Base-by-base conservation (phyloP, 805 yeast species). In the Saccharomyces kudriavzevii region DNA sequence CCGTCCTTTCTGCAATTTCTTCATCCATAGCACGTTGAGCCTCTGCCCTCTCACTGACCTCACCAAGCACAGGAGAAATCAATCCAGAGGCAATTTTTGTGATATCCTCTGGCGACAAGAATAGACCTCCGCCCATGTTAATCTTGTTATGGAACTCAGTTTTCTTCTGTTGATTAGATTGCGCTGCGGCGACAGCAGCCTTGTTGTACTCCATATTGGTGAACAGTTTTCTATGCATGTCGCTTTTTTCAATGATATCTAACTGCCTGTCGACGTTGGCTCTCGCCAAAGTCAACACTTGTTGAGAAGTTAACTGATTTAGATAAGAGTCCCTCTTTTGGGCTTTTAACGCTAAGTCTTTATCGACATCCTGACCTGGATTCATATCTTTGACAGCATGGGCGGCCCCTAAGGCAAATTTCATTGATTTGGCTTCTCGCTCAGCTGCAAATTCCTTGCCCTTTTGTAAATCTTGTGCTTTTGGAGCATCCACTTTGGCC, bases 121-220 rank as follows among this genome's bases (percentile, higher is more conserved):
- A 80, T 54, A 87, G 76, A 2, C 97, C 97, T 57, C 96, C 96
- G 56, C 99, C 99, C 57, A 92, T 72, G 64, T 89, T 77, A 61
- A 89, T 74, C 67, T 84, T 80, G 58, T 83, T 82, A 50, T 61
- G 66, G 57, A 73, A 66, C 56, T 65, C 64, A 50, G 78, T 64
- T 63, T 92, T 78, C 65, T 80, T 82, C 49, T 79, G 80, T 48
- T 79, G 74, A 62, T 82, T 82, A 57, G 79, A 78, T 66, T 86
- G 87, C 2, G 97, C 97, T 57, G 87, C 72, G 29, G 84, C 83
- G 52, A 85, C 77, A 1, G 97, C 97, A 58, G 79, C 79, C 58
- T 82, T 81, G 72, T 89, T 89, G 65, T 74, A 77, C 48, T 78
- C 82, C 17, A 80, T 80, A 60, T 80, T 79, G 63, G 59, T 61